Base-by-base conservation (phyloP, 2,329 filamentous ascomycete species). In the Davidsoniella eucalypti region DNA sequence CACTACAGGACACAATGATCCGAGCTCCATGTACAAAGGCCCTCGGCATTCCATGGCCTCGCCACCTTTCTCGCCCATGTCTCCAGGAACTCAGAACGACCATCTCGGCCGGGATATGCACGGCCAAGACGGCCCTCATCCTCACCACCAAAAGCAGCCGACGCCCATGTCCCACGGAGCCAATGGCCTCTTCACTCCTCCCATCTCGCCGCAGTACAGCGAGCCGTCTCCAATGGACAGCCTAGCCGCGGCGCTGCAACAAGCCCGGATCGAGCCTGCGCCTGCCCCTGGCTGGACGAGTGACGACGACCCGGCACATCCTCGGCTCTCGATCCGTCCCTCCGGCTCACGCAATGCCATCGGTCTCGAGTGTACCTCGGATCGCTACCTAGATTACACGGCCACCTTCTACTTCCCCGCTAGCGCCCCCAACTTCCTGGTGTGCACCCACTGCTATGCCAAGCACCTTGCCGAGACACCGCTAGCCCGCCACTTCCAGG, bases 391-490 rank as follows among this genome's bases (percentile, higher is more conserved):
- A 0, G 54, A 56, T 17, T 65, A 64, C 39, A 52, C 56, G 0
- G 54, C 61, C 0, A 58, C 58, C n/a, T 67, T 64, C 61, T 63
- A 65, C 44, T 57, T 55, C 1, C 44, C 61, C 1, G 51, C 54
- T 2, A 57, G 58, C 3, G 33, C 57, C 2, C 60, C 63, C 0
- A 55, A 58, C 1, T 67, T 62, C 21, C 51, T 62, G 2, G 58
- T 69, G 33, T 71, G 68, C 54, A 66, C 65, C 1, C 57, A 60
- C 18, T 71, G 69, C 54, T 64, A 68, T 33, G 59, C 61, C 5
- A 63, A 66, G 26, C 49, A 66, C 51, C 61, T 71, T 10, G 52
- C 59, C 18, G 18, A 49, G 0, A 66, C 64, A 0, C 42, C 39
- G 0, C 59, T 69, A 3, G 57, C 58, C 0, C 16, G 46, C 0